Percentiles rank a stretch among this genome's conserved stretches.
Conservation (phyloP, 2,329 filamentous ascomycete genomes). For the Xylariales sp. region DNA sequence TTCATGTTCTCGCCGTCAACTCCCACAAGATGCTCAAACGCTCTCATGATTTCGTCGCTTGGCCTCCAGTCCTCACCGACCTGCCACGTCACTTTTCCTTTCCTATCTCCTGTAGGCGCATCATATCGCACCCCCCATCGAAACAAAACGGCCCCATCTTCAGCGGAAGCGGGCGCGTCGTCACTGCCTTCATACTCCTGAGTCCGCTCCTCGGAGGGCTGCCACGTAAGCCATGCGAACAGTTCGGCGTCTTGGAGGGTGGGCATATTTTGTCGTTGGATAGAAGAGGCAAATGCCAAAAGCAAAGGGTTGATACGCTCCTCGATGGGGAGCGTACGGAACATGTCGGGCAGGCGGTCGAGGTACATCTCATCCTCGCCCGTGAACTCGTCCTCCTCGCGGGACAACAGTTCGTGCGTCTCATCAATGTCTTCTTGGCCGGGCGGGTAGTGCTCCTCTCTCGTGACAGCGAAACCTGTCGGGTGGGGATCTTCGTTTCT, state of each 20-base stretch:
- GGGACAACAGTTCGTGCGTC: conserved; percentile 11
- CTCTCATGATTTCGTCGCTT: conserved; percentile 10
- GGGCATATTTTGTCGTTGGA: conserved; percentile 13
- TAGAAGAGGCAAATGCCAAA: conserved; percentile 13
- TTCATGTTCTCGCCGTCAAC: conserved; percentile 6
- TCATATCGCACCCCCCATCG: conserved; percentile 16
- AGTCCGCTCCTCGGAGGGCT: conserved; percentile 13
- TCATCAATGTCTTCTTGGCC: conserved; percentile 13
- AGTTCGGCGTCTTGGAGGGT: conserved; percentile 14
- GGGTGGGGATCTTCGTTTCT: conserved; percentile 15
- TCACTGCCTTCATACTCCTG: conserved; percentile 12
- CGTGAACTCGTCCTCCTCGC: too few relatives aligned
- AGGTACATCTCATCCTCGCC: neutral
- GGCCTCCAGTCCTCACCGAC: conserved; percentile 16
- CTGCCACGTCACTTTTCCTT: conserved; percentile 14
- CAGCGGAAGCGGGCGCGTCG: conserved; percentile 8
- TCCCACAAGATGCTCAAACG: conserved; percentile 13
- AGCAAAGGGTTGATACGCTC: conserved; percentile 14
- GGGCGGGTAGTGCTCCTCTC: conserved; percentile 17
- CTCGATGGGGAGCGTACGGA: conserved; percentile 11
- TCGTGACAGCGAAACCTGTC: conserved; percentile 15
- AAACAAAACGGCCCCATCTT: conserved; percentile 10
- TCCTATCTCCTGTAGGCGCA: conserved; percentile 11
- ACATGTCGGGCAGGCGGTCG: conserved; percentile 13
- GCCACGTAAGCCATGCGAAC: conserved; percentile 14